Evolutionary conservation across 2,329 filamentous ascomycete genomes (phyloP), one percentile per base, ranked within the genome.

Genomic region (Coniochaeta prunicola): DNA sequence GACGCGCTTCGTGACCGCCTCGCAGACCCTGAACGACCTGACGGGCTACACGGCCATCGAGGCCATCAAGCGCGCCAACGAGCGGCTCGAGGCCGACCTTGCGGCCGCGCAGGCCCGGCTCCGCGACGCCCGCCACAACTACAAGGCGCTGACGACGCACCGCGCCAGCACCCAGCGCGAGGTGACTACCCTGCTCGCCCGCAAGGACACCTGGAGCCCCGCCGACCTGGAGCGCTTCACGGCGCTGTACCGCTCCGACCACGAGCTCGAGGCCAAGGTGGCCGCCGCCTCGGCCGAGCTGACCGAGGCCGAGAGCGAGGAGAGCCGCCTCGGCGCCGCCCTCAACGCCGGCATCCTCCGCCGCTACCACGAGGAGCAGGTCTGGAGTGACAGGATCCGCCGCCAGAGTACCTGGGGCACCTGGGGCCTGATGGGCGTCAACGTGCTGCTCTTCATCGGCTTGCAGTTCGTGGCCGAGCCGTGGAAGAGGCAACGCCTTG

Each of bases 391-490:
- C 72, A 93, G 96, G 66, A 99, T 99, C 70, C 83, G 94, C 36
- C 82, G 94, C 64, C 96, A 96, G 80, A 94, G 90, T 71, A 99
- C 94, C 0, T 99, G 94, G 94, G 93, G 96, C 36, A 99, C 94
- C 0, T 97, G 96, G 86, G 94, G 93, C 0, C 77, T 99, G 62
- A 99, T 99, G 94, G 93, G 93, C 26, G 84, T 97, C 68, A 99
- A 99, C 70, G 90, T 97, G 33, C 72, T 97, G 61, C 76, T 99
- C 53, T 91, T 99, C 69, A 74, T 99, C 57, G 81, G 92, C 19
- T 86, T 96, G 66, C 88, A 97, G 74, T 87, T 96, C 65, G 85
- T 94, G 21, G 88, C 96, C 61, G 93, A 99, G 79, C 94, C 94
- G 4, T 97, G 93, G 91, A 86, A 92, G 65, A 80, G 94, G 66